Conservation (phyloP, 441 rosid genomes). For the Corymbia calophylla region DNA sequence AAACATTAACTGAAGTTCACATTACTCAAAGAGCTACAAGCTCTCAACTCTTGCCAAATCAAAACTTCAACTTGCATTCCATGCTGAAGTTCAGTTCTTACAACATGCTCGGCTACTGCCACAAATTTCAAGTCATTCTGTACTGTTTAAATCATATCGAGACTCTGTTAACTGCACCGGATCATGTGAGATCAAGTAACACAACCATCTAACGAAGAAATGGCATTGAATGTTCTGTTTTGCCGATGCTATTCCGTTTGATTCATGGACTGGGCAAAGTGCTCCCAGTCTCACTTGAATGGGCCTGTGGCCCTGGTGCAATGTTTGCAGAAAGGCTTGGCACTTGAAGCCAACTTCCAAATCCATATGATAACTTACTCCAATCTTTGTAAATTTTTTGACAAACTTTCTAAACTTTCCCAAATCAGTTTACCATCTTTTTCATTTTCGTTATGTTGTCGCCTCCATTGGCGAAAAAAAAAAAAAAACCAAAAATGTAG, state of each 20-base stretch:
- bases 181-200: neutral
- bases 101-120: neutral
- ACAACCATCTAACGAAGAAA: neutral
- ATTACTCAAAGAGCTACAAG: neutral
- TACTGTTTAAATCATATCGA: neutral
- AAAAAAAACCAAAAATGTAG: neutral
- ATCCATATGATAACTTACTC: neutral
- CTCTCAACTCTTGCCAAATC: neutral
- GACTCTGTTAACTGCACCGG: neutral
- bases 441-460: neutral
- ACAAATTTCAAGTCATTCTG: neutral
- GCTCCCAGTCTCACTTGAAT: neutral
- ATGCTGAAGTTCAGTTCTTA: neutral
- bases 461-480: fast-evolving
- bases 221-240: neutral
- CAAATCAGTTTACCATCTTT: neutral
- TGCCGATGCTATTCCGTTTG: neutral
- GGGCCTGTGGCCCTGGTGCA: neutral
- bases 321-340: neutral
- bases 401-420: neutral
- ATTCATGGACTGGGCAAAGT: neutral
- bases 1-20: neutral
- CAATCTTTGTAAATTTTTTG: neutral
- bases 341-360: neutral
- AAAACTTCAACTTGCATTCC: neutral